Evolutionary conservation across 139 green algal species (phyloP).

Genomic region (Trebouxia sp.): DNA sequence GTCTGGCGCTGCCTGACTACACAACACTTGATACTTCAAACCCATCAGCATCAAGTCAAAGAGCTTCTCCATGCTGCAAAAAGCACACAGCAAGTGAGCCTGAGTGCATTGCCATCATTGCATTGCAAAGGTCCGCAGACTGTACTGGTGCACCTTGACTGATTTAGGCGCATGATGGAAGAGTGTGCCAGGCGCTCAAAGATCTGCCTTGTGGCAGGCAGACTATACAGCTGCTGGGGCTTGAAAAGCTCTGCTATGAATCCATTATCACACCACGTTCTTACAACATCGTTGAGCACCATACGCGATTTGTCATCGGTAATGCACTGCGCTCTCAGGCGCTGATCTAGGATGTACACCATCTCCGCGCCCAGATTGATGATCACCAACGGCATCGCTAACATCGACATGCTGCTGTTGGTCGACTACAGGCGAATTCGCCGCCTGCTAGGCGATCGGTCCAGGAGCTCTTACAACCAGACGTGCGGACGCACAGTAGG

Average conservation of each 20-base stretch:
- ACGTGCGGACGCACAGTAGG: too few species aligned
- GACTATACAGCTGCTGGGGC: constrained; percentile 62
- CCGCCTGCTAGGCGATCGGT: too few species aligned
- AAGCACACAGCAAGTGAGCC: not conserved
- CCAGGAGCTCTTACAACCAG: too few species aligned
- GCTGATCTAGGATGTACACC: constrained; percentile 79
- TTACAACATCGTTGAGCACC: constrained; percentile 65
- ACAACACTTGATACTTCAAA: constrained; percentile 65
- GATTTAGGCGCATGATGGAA: constrained; percentile 76
- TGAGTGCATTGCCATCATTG: not conserved
- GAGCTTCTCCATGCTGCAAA: constrained; percentile 81
- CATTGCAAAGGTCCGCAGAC: not conserved
- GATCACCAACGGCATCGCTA: constrained; percentile 68
- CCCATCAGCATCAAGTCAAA: constrained; percentile 86
- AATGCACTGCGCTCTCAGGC: constrained; percentile 72
- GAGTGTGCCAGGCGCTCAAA: constrained; percentile 76
- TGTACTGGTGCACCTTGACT: constrained; percentile 44
- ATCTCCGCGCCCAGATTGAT: constrained; percentile 76
- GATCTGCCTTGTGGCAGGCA: constrained; percentile 56
- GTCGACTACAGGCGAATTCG: too few species aligned
- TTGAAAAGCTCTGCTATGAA: constrained; percentile 67
- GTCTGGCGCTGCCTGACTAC: not conserved
- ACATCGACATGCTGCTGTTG: constrained; percentile 57
- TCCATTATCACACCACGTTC: constrained; percentile 56
- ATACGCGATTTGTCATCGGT: constrained; percentile 53